Evolutionary conservation across 495 filamentous ascomycete genomes (phyloP), one percentile per base, ranked within the genome.

Genomic region (Poronia punctata): DNA sequence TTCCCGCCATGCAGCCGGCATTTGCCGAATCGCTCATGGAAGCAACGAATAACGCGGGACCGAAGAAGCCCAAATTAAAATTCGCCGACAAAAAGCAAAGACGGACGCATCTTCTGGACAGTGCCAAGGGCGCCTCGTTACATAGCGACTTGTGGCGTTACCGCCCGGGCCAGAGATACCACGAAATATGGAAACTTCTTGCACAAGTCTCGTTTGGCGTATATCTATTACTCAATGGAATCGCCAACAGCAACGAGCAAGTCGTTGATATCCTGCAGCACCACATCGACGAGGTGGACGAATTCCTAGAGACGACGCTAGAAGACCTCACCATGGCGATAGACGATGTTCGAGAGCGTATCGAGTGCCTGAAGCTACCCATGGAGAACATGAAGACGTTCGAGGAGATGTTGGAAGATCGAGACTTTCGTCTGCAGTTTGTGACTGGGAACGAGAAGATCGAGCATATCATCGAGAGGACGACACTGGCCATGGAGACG

Each of bases 121-220:
- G 72, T 31, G 67, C 72, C 24, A 68, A 82, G 41, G 75, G 75
- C 42, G 66, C 65, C 11, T 55, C 53, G 7, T 71, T 85, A 2
- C 79, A 82, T 54, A 78, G 77, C 9, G 75, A 82, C 34, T 63
- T 76, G 61, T 94, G 88, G 88, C 74, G 78, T 38, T 75, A 83
- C 56, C 77, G 77, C 41, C 67, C 78, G 1, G 75, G 72, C 24
- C 68, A 71, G 43, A 69, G 70, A 44, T 79, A 84, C 52, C 92
- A 98, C 63, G 85, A 89, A 42, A 68, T 98, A 26, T 83, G 82
- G 74, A 94, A 95, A 64, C 71, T 97, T 36, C 75, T 89, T 53
- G 82, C 92, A 6, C 92, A 98, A 55, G 89, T 96, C 51, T 82
- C 83, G 0, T 98, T 96, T 58, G 92, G 93, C 19, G 78, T 97